Base-by-base conservation (phyloP, 768 basidiomycete genomes). In the Pleurotus tuoliensis region DNA sequence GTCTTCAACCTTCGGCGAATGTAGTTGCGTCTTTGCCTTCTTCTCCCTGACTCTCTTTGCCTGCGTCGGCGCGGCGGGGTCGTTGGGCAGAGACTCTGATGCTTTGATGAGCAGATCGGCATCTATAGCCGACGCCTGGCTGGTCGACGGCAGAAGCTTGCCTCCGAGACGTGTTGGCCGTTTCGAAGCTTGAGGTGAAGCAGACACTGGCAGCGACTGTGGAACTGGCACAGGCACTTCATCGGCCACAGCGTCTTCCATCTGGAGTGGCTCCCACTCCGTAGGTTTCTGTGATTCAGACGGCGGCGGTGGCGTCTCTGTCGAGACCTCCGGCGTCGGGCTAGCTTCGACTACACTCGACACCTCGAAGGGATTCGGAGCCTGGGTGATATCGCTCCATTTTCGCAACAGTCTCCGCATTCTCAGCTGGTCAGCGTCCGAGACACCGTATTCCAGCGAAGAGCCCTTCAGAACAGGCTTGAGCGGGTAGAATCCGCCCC, bases 401-500 rank as follows among this genome's bases (percentile, higher is more conserved):
- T 59, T 59, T 4, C 25, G 34, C 9, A 59, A 41, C 11, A 46
- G 41, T 27, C 40, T 27, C 25, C 41, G 40, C 59, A 59, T 59
- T 12, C 55, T 39, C 13, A 40, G 12, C 16, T 59, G 48, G 24
- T 56, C 49, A 30, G 24, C 18, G 7, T 11, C 37, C 15, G 55
- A 45, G 5, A 30, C 27, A n/a, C 41, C 41, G 20, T 44, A 40
- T 24, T 49, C 25, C 25, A 44, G 57, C 22, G 43, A 30, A 13
- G 52, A 12, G 13, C 30, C 37, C 30, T 55, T 34, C 16, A 34
- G 25, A 30, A 59, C 25, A 16, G 58, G 47, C 22, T 55, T 41
- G 2, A 52, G 18, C n/a, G 38, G 30, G 40, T 57, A 54, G 18
- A 60, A 60, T 11, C 59, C 59, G 24, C 56, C 59, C 59, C 59